Base-by-base conservation (phyloP, 495 filamentous ascomycete species). In the Alectoria sarmentosa region DNA sequence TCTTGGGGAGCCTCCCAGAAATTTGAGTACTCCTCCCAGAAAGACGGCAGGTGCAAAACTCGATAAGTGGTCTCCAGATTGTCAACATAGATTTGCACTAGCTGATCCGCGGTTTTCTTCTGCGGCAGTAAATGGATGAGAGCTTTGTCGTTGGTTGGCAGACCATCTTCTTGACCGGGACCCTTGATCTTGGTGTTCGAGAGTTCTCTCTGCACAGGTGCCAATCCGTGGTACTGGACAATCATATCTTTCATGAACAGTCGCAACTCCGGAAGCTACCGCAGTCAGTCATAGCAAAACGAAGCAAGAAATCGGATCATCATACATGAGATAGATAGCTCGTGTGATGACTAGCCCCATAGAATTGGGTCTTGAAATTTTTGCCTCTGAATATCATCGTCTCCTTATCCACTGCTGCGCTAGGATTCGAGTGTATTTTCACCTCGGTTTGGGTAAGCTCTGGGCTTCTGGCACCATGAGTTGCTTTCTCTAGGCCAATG, bases 11-110 rank as follows among this genome's bases (percentile, higher is more conserved):
- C 46, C 17, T 70, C 62, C 81, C 83, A 86, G 57, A 82, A 81
- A 19, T 70, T 72, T 21, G 77, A 73, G 58, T 88, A 82, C 57
- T 86, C 83, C 7, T 67, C 68, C 65, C 77, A 71, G 61, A 88
- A 88, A 0, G 74, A 82, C 17, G 84, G 84, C 3, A 79, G 67
- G 63, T 88, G 86, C 15, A 88, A 63, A 39, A 88, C 80, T 21
- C 84, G 77, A 66, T 81, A 76, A 4, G 76, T 80, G 1, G 78
- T 80, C 69, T 89, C 86, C 57, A 84, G 83, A 6, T 76, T 81
- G 4, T 74, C 71, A 41, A 87, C 77, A 72, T 89, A 89, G 4
- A 81, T 61, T 14, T 73, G 66, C n/a, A 82, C 72, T 62, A 86
- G 74, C 42, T 73, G 64, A 65, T 89, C 84, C 5, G 80, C 76